Evolutionary conservation across 176 grass and related monocot genomes (phyloP).

Genomic region (Cocos nucifera): DNA sequence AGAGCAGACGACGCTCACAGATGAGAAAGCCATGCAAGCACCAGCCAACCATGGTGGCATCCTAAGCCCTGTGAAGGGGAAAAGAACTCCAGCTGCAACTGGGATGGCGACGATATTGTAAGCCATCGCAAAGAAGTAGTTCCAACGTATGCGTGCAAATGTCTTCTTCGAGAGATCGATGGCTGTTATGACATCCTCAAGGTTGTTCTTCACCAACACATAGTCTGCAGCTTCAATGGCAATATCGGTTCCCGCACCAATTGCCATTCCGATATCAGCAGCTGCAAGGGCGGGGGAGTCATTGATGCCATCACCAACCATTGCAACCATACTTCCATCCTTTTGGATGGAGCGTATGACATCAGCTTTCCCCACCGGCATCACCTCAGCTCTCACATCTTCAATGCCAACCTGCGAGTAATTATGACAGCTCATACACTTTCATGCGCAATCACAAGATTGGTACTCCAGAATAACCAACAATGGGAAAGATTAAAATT

Average conservation of each 20-base stretch:
- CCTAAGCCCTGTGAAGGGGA: slow-evolving; percentile 45
- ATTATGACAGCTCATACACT: not conserved
- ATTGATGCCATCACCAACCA: slow-evolving; percentile 83
- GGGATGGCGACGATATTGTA: slow-evolving; percentile 69
- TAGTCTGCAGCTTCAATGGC: slow-evolving; percentile 79
- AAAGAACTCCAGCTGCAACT: slow-evolving; percentile 48
- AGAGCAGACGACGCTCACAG: slow-evolving; percentile 80
- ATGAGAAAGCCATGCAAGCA: slow-evolving; percentile 93
- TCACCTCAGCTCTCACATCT: slow-evolving; percentile 65
- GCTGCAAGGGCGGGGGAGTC: slow-evolving; percentile 70
- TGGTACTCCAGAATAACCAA: no score
- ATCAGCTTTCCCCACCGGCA: slow-evolving; percentile 54
- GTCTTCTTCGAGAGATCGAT: slow-evolving; percentile 88
- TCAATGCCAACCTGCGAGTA: slow-evolving; percentile 61
- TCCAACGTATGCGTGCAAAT: slow-evolving; percentile 63
- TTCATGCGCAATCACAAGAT: no score
- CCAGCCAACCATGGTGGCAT: slow-evolving; percentile 86
- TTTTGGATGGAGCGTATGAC: slow-evolving; percentile 45
- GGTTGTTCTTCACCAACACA: slow-evolving; percentile 80
- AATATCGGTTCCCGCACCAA: slow-evolving; percentile 69
- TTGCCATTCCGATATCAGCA: slow-evolving; percentile 85
- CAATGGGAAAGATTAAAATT: no score
- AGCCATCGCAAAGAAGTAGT: slow-evolving; percentile 74
- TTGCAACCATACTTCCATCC: slow-evolving; percentile 51
- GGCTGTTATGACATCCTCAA: slow-evolving; percentile 88